Base-by-base conservation (phyloP, 176 grass and related monocot species). In the Thalia dealbata region DNA sequence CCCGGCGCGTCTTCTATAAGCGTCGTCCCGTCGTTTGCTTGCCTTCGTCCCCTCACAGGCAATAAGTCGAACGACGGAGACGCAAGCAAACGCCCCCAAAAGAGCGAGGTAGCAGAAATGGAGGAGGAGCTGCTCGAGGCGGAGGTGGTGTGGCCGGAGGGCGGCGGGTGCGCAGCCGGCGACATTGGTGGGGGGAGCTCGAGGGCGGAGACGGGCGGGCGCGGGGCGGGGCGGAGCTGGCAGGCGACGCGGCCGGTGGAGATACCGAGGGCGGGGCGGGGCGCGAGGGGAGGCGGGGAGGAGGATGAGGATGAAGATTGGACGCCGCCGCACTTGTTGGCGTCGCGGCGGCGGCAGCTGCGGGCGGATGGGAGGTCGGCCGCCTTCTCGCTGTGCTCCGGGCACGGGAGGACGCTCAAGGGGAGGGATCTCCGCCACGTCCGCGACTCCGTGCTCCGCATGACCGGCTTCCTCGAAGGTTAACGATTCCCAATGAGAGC, bases 381-480 rank as follows among this genome's bases (percentile, higher is more conserved):
- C 32, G 76, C 77, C 73, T 80, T 66, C 77, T 86, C 83, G 18
- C 70, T 85, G 50, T 75, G 82, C 52, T 79, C 76, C 69, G 87
- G 87, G 54, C 67, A 73, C 41, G 87, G 87, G 69, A 82, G 87
- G 83, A 89, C 87, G 77, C 87, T 89, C 48, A 89, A 89, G 76
- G 87, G 87, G 6, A 76, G 87, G 10, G 87, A 89, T 73, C 87
- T 89, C 80, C 80, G 69, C 61, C 87, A 82, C 52, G 83, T 89
- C 35, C 83, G 87, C 76, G 82, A 89, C 64, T 72, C 87, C 77
- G 74, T 89, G 63, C 83, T 86, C 56, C 83, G 73, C 70, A 83
- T 80, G 77, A 89, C 87, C 14, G 87, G 87, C 63, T 86, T 89
- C 87, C 83, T 89, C 69, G 80, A 86, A 22, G 2, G 38, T 12